Base-by-base conservation (phyloP, 2,329 filamentous ascomycete genomes). In the Penicillium expansum region DNA sequence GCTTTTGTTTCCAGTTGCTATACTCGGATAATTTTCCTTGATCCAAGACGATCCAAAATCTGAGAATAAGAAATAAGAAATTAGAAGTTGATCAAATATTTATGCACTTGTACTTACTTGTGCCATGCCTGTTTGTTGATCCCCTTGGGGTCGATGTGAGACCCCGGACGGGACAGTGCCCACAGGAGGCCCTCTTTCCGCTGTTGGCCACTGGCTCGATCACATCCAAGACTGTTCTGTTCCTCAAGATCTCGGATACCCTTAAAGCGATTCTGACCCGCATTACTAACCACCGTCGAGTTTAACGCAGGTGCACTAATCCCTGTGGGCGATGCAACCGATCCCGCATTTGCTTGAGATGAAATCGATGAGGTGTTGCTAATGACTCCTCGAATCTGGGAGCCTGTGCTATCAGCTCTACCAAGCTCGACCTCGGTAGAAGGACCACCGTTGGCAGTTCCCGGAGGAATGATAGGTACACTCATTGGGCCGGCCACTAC, bases 61-160 rank as follows among this genome's bases (percentile, higher is more conserved):
- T 95, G 66, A 13, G 7, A 39, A 41, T n/a, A n/a, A n/a, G n/a
- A n/a, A n/a, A n/a, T n/a, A n/a, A n/a, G n/a, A 44, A n/a, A 18
- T 20, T 39, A 37, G 39, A 43, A 55, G 5, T 10, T 24, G 20
- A 39, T 42, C 24, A 33, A 11, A 8, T 3, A 13, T 33, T n/a
- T 3, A 9, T n/a, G 45, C 16, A 24, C 35, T 16, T 22, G 22
- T 35, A 83, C 89, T 78, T 80, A 96, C 90, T 99, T 99, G 75
- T 99, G 94, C 94, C 94, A 99, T 49, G 91, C 92, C 75, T 96
- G 92, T 73, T 97, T 97, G 71, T 97, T 97, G 66, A 99, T 80
- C 18, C 91, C 92, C 66, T 94, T 91, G 10, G 94, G 94, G 72
- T 99, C 95, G 29, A 94, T 92, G 73, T 99, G 94, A 56, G 91